A percentile compares a stretch with the other conserved stretches of the same genome.
phyloP scores from a whole-genome alignment of 139 green algal genomes.

The Trebouxia sp. region DNA sequence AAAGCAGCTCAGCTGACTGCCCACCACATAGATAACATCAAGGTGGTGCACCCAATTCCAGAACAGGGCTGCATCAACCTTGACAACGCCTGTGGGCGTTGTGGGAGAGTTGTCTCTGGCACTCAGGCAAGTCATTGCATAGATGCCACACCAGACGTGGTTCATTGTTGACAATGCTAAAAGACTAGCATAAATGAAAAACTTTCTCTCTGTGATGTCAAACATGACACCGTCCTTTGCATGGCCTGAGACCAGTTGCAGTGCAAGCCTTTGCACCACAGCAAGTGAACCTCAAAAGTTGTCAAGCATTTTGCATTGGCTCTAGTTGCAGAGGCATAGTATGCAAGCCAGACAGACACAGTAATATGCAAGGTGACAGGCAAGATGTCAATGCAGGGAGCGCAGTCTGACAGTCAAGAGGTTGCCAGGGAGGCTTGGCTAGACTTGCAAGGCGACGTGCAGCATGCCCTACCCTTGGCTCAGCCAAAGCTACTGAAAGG shows the following conservation, averaged over 20 bases:
- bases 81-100: conserved; percentile 2
- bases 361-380: too few relatives aligned
- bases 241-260: too few relatives aligned
- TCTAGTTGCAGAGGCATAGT: too few relatives aligned
- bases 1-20: conserved; percentile 46
- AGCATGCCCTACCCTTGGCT: conserved; percentile 38
- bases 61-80: conserved; percentile 47
- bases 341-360: too few relatives aligned
- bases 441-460: conserved; percentile 44
- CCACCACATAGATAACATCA: conserved; percentile 53
- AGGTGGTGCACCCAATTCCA: conserved; percentile 39
- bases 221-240: too few relatives aligned
- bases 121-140: neutral
- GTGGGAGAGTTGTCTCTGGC: conserved; percentile 37
- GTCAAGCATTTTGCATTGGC: too few relatives aligned
- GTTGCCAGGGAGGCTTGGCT: conserved; percentile 32
- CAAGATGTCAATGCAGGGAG: neutral
- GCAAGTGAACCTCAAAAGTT: too few relatives aligned
- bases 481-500: conserved; percentile 47
- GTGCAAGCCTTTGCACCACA: too few relatives aligned
- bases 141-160: neutral
- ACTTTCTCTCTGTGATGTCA: too few relatives aligned
- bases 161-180: neutral
- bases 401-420: neutral
- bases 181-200: too few relatives aligned